Base-by-base conservation (phyloP, 1,139 yeast genomes). In the Candida sojae region DNA sequence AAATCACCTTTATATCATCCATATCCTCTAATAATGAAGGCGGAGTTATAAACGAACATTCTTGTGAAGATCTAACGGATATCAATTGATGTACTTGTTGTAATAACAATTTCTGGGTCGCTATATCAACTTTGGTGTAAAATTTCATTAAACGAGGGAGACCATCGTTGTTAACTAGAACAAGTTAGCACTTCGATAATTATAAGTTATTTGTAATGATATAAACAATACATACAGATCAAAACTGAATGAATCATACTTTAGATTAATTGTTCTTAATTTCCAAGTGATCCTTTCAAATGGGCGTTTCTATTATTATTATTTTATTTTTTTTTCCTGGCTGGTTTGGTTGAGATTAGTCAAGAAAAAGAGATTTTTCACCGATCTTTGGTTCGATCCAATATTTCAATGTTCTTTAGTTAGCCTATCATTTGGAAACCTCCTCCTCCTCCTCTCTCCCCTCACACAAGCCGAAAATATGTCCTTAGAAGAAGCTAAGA, bases 71-170 rank as follows among this genome's bases (percentile, higher is more conserved):
- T 47, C 98, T 70, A 28, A 80, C 82, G 32, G 84, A 80, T 31
- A 90, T 83, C 40, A 88, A 74, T 49, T 81, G 86, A 64, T 83
- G 83, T 1, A 89, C 90, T 58, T 90, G 96, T 53, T 84, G 83
- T 29, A 90, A 75, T 12, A 90, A 75, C 33, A 84, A 72, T 51
- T 85, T 79, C 59, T 90, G 96, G 3, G 93, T 86, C 45, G 82
- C 81, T 25, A 88, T 76, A 55, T 87, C 93, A 8, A 93, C 89
- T 1, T 96, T 96, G 0, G 97, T 89, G 65, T 95, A 93, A 70
- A 93, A 95, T 66, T 91, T 91, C 71, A 88, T 83, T 47, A 93
- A 73, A 48, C 99, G 79, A 1, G 99, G 97, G 47, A 89, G 80
- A n/a, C 98, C 96, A 59, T 86, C 86, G 57, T 88, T 91, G 68